Percentiles rank a stretch among this genome's conserved stretches.
phyloP scores from a whole-genome alignment of 768 basidiomycete genomes.

The Termitomyces sp. region DNA sequence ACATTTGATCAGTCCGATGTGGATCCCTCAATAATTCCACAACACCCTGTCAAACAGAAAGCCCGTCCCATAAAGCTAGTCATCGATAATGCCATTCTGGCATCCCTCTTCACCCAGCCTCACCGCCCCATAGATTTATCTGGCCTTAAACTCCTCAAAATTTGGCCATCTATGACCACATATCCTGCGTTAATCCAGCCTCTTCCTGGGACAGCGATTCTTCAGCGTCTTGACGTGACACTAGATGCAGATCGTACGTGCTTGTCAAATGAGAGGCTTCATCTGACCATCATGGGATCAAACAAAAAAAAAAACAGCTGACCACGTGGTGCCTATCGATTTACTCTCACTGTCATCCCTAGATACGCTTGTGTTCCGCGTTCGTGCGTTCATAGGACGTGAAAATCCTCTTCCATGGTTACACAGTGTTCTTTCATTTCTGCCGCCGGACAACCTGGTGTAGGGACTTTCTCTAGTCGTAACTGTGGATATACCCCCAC shows the following conservation, averaged over 20 bases:
- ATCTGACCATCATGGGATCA: conserved; percentile 13
- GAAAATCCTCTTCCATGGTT: conserved; percentile 23
- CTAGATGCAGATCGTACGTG: conserved; percentile 8
- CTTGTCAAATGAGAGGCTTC: conserved; percentile 6
- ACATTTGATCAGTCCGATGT: not conserved
- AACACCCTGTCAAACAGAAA: not conserved
- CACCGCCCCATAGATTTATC: conserved; percentile 3
- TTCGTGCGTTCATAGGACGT: conserved; percentile 21
- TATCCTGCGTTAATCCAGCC: not conserved
- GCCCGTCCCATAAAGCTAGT: not conserved
- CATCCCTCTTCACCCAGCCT: not conserved
- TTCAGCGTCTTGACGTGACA: conserved; percentile 6
- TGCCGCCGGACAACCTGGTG: conserved; percentile 12
- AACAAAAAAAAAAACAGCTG: conserved; percentile 13
- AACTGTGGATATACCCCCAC: conserved; percentile 23
- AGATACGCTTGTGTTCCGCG: conserved; percentile 15
- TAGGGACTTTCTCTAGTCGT: conserved; percentile 18
- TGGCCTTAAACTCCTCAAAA: not conserved
- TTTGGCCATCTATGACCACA: not conserved
- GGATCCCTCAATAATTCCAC: not conserved
- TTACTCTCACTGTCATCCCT: conserved; percentile 10
- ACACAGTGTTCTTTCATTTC: conserved; percentile 16
- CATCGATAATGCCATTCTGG: not conserved
- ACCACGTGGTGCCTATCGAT: conserved; percentile 9
- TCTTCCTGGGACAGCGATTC: not conserved